Base-by-base conservation (phyloP, 2,329 filamentous ascomycete genomes). In the Colletotrichum euphorbiae region DNA sequence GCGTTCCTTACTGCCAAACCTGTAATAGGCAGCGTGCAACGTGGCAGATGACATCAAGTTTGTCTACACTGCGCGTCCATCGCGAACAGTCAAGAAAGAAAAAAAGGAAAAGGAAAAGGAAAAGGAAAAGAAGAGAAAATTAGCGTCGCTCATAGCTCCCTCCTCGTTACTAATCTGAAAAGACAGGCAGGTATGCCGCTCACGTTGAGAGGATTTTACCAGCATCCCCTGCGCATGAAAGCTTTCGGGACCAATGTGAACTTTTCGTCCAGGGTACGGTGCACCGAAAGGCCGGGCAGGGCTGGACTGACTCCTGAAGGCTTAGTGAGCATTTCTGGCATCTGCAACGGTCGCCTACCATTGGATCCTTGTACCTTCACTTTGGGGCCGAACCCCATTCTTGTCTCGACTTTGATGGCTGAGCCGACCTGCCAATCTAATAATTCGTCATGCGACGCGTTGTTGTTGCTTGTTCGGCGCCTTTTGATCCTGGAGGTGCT, bases 361-460 rank as follows among this genome's bases (percentile, higher is more conserved):
- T 38, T n/a, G 33, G 21, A 33, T 46, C 21, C 43, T 24, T 58
- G 43, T 24, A 13, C 33, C 40, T 36, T 50, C n/a, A n/a, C 21
- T 12, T 31, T 55, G 31, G 31, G 21, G n/a, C 48, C 6, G 33
- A 40, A 12, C 36, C 24, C 57, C 48, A 31, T 62, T 55, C 5
- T 3, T 33, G 57, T 55, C 63, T 66, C 63, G 21, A 42, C 15
- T 56, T 43, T 24, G 24, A 50, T 56, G 63, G 57, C 63, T 50
- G 17, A 62, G 57, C 42, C 33, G 21, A 21, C 33, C 9, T 12
- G 57, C 31, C 50, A 55, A 55, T 50, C 17, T 54, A 42, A 24
- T 54, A 42, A 24, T 24, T 36, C 50, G 33, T 55, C 40, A 48
- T 66, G 48, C 63, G 31, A 42, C 24, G 46, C 48, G 31, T 28